These are phyloP conservation scores for Sambucus nigra DNA, from an alignment of 129 eudicot genomes.

Conservation along the genomic window DNA sequence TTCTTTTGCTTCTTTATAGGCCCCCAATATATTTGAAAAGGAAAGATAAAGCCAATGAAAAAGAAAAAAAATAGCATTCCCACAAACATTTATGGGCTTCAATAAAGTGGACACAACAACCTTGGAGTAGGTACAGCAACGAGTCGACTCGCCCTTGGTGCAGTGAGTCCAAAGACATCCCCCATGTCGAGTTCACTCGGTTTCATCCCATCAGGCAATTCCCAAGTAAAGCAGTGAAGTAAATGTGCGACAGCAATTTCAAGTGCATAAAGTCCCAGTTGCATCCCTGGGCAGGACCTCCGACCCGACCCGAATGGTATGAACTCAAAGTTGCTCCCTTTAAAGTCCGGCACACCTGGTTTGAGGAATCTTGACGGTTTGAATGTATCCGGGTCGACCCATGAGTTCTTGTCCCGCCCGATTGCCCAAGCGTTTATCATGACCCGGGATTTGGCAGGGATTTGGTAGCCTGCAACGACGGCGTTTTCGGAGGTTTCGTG, in stretches of 20 bases:
- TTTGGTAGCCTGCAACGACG: conserved; percentile 48
- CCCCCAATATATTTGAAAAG: not conserved
- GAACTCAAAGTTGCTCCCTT: conserved; percentile 64
- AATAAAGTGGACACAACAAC: conserved; percentile 45
- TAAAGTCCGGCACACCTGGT: conserved; percentile 58
- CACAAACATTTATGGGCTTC: not conserved
- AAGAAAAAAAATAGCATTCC: not conserved
- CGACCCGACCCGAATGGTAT: conserved; percentile 85
- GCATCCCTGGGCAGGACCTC: conserved; percentile 90
- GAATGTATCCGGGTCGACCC: conserved; percentile 55
- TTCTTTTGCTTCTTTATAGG: not conserved
- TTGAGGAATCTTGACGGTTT: conserved; percentile 50
- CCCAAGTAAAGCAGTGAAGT: conserved; percentile 61
- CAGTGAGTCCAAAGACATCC: conserved; percentile 78
- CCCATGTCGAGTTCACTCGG: conserved; percentile 55
- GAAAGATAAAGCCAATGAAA: not conserved
- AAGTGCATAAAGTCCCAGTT: conserved; percentile 60
- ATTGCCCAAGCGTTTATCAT: conserved; percentile 68
- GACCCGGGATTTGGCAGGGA: conserved; percentile 58
- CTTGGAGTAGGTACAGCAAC: conserved; percentile 67
- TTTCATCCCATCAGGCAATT: conserved; percentile 84
- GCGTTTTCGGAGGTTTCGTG: conserved; percentile 66
- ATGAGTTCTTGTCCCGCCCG: conserved; percentile 51
- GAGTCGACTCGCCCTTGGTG: conserved; percentile 64
- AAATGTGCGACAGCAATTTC: conserved; percentile 77